Base-by-base conservation (phyloP, 106 monocot genomes). In the Dendrobium catenatum region DNA sequence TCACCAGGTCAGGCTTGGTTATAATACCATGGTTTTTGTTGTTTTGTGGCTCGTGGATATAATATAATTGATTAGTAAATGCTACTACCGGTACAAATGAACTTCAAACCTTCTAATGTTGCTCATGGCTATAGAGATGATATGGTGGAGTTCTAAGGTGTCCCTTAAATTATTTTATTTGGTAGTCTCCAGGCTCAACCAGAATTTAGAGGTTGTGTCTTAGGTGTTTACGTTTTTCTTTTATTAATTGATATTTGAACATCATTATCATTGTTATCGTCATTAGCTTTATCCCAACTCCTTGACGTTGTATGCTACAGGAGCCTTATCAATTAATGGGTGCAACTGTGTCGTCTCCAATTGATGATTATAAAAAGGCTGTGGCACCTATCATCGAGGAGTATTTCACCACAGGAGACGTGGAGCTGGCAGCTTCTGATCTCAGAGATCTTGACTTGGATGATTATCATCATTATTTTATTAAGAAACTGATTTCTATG, bases 401-500 rank as follows among this genome's bases (percentile, higher is more conserved):
- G 78, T 98, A 98, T 68, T 98, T 98, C 59, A 95, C 82, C 77
- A 95, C 81, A 31, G 92, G 94, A 73, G 94, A 94, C 80, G 94
- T 91, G 9, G 91, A 93, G 58, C 76, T 86, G 42, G 92, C 93
- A 75, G 86, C 91, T 8, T 85, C 94, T 66, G 97, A 95, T 75
- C 84, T 98, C 40, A 89, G 83, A 83, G 92, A 95, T 72, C 85
- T 98, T 42, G 91, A 88, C 11, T 88, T 84, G 77, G 85, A 84
- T 42, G 93, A 94, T 75, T 98, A 87, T 84, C 94, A 89, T 81
- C 81, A 84, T 72, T 93, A 89, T 75, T 98, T 98, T 76, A 89
- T 98, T 40, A 98, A 98, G 85, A 94, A 80, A 68, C 91, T 98
- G 44, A 90, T 98, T 9, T 98, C 97, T 20, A 93, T 89, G 84